Percentiles rank a stretch among this genome's conserved stretches.
phyloP scores from a whole-genome alignment of 306 rosid species.

The Ormosia emarginata region DNA sequence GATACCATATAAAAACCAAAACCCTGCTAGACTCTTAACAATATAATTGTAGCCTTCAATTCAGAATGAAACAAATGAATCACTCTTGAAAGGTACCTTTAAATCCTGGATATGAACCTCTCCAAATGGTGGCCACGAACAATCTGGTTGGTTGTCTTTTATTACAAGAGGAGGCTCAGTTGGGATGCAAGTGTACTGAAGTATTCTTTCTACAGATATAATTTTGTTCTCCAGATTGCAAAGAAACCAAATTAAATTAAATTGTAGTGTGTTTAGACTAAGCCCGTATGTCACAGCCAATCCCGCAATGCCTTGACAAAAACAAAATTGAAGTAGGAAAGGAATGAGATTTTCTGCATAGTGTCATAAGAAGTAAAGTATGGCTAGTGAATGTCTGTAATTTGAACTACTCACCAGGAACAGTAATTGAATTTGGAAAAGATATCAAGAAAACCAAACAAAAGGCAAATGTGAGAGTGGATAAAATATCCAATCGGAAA shows the following conservation, averaged over 20 bases:
- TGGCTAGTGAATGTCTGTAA: neutral
- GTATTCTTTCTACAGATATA: constrained; percentile 81
- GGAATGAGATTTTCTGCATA: neutral
- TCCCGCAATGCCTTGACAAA: constrained; percentile 66
- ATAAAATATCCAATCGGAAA: constrained; percentile 65
- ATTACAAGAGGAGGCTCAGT: constrained; percentile 76
- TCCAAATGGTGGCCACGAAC: constrained; percentile 70
- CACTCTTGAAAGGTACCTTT: constrained; percentile 42
- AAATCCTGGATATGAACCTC: constrained; percentile 66
- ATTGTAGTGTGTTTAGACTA: constrained; percentile 52
- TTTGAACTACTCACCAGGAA: constrained; percentile 55
- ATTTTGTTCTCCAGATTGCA: constrained; percentile 75
- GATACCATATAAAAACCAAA: neutral
- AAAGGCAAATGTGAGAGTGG: constrained; percentile 55
- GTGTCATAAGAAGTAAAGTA: neutral
- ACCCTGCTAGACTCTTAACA: neutral
- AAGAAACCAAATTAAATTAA: constrained; percentile 42
- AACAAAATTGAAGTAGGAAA: neutral
- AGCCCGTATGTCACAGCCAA: constrained; percentile 86
- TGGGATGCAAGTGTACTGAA: constrained; percentile 65
- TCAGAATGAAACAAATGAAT: neutral
- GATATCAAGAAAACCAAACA: constrained; percentile 65
- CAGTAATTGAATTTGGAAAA: constrained; percentile 52
- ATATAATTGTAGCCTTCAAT: neutral
- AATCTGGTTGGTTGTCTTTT: constrained; percentile 54